Percentiles rank a stretch among this genome's conserved stretches.
Evolutionary conservation across 129 eudicot genomes (phyloP).

Genomic region (carrot (Daucus carota)): DH1_v3.0 NC_030386.2:18477501-18478000

Average conservation of each 20-base stretch:
- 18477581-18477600: neutral
- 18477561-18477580: neutral
- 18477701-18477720: slow-evolving; percentile 51
- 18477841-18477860: slow-evolving; percentile 57
- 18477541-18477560: neutral
- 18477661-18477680: slow-evolving; percentile 32
- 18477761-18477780: slow-evolving; percentile 36
- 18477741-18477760: slow-evolving; percentile 55
- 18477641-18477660: neutral
- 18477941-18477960: neutral
- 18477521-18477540: neutral
- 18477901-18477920: slow-evolving; percentile 48
- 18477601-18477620: neutral
- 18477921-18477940: slow-evolving; percentile 17
- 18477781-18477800: slow-evolving; percentile 54
- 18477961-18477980: neutral
- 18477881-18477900: slow-evolving; percentile 64
- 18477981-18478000: neutral
- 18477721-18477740: slow-evolving; percentile 47
- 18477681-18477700: slow-evolving; percentile 64
- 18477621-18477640: neutral
- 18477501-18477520: neutral
- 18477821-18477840: slow-evolving; percentile 68
- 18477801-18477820: slow-evolving; percentile 51
- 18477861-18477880: slow-evolving; percentile 56